phyloP scores from a whole-genome alignment of 108 stramenopile genomes.

The Schizochytrium sp. region DNA sequence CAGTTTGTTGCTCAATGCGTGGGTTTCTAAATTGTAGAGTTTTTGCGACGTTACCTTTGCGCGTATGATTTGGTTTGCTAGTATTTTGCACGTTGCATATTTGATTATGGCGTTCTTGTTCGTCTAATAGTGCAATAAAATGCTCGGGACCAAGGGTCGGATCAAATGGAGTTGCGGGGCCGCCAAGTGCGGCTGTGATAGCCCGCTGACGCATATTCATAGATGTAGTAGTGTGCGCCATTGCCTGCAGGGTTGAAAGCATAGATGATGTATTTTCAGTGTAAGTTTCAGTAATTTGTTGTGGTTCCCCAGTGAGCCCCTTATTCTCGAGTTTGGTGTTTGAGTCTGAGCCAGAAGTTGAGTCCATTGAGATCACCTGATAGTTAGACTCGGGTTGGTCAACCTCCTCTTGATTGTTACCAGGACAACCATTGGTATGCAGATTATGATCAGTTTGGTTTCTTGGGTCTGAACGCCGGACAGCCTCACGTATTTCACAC shows the following conservation, averaged over 20 bases:
- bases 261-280: too few relatives aligned
- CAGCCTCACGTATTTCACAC: background rate
- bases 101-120: background rate
- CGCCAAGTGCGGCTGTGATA: background rate
- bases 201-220: background rate
- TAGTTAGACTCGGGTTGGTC: background rate
- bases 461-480: background rate
- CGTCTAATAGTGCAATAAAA: conserved; percentile 23
- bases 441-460: too few relatives aligned
- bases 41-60: background rate
- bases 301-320: background rate
- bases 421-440: background rate
- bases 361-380: background rate
- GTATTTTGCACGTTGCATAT: background rate
- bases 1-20: background rate
- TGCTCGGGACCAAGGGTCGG: background rate
- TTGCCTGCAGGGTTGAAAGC: background rate
- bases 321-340: background rate
- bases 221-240: background rate
- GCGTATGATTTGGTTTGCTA: background rate
- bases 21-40: background rate
- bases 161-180: background rate
- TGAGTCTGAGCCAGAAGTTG: background rate
- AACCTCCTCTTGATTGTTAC: background rate
- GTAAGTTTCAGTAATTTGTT: too few relatives aligned